Percentiles rank a stretch among this genome's conserved stretches.
Conservation (phyloP, 108 stramenopile genomes). For the Schizochytrium sp. region DNA sequence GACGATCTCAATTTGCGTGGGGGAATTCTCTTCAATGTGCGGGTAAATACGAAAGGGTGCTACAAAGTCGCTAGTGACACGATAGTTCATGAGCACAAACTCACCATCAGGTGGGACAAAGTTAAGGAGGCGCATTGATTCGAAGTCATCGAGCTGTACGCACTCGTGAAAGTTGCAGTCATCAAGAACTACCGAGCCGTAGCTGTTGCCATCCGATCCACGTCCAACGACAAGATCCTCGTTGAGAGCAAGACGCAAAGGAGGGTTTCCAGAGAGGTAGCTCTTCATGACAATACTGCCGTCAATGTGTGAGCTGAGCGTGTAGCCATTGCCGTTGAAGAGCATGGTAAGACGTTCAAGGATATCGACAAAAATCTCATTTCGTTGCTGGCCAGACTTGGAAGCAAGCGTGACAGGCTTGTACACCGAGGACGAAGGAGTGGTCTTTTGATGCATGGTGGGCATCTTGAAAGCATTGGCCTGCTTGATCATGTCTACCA, state of each 20-base stretch:
- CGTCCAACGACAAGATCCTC: constrained; percentile 96
- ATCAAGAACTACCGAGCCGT: constrained; percentile 83
- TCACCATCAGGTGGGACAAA: constrained; percentile 99
- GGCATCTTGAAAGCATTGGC: constrained; percentile 78
- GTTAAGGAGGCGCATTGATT: constrained; percentile 84
- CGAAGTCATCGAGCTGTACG: constrained; percentile 95
- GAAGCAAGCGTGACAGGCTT: constrained; percentile 92
- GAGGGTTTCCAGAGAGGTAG: constrained; percentile 94
- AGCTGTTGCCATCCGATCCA: constrained; percentile 61
- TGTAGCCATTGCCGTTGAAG: constrained; percentile 96
- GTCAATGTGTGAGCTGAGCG: constrained; percentile 97
- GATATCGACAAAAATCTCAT: constrained; percentile 99
- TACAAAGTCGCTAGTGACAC: constrained; percentile 94
- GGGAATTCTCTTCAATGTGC: constrained; percentile 88
- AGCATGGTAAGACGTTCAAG: constrained; percentile 96
- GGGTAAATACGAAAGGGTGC: constrained; percentile 97
- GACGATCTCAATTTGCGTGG: constrained; percentile 88
- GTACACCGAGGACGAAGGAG: constrained; percentile 90
- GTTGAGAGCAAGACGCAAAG: constrained; percentile 95
- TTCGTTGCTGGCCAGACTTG: constrained; percentile 88
- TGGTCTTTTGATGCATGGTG: constrained; percentile 91
- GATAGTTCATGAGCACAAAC: constrained; percentile 97
- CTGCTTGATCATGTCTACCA: constrained; percentile 77
- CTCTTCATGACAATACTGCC: constrained; percentile 97
- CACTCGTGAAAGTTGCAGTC: constrained; percentile 99